phyloP scores from a whole-genome alignment of 2,329 filamentous ascomycete species.

The Trichothecium sympodiale region DNA sequence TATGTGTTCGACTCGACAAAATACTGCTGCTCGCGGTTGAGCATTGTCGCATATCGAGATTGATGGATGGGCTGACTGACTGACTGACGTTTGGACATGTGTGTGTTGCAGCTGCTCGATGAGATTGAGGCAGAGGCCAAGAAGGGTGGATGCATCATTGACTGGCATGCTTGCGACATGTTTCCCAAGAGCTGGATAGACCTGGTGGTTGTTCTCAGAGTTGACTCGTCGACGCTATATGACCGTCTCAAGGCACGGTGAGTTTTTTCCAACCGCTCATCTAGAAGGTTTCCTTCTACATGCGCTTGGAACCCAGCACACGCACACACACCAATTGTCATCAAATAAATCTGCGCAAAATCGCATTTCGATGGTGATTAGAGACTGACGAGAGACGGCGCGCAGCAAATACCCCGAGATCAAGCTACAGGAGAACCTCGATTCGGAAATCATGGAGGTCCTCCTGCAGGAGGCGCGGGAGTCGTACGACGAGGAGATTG shows the following conservation, averaged over 20 bases:
- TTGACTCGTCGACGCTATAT: slow-evolving; percentile 69
- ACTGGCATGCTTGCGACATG: slow-evolving; percentile 96
- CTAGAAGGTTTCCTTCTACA: too few species aligned
- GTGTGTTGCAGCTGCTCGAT: slow-evolving; percentile 65
- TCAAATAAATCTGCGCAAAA: too few species aligned
- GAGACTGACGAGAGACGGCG: slow-evolving; percentile 2
- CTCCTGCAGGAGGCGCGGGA: slow-evolving; percentile 82
- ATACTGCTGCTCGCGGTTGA: too few species aligned
- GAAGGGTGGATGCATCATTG: slow-evolving; percentile 76
- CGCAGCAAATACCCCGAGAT: slow-evolving; percentile 65
- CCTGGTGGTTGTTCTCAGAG: slow-evolving; percentile 81
- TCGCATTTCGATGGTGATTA: too few species aligned
- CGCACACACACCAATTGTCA: too few species aligned
- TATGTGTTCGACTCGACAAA: too few species aligned
- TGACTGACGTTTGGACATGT: too few species aligned
- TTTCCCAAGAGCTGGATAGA: slow-evolving; percentile 94
- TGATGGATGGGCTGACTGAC: slow-evolving; percentile 7
- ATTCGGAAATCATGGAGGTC: slow-evolving; percentile 96
- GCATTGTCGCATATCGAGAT: background rate
- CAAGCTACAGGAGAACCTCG: slow-evolving; percentile 92
- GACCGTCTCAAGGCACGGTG: slow-evolving; percentile 70
- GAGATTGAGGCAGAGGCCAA: slow-evolving; percentile 73
- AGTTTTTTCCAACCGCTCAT: slow-evolving; percentile 6
- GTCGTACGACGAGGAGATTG: slow-evolving; percentile 74
- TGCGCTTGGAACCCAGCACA: too few species aligned